phyloP scores from a whole-genome alignment of 2,329 filamentous ascomycete species.

The Rhytidhysteron rufulum region DNA sequence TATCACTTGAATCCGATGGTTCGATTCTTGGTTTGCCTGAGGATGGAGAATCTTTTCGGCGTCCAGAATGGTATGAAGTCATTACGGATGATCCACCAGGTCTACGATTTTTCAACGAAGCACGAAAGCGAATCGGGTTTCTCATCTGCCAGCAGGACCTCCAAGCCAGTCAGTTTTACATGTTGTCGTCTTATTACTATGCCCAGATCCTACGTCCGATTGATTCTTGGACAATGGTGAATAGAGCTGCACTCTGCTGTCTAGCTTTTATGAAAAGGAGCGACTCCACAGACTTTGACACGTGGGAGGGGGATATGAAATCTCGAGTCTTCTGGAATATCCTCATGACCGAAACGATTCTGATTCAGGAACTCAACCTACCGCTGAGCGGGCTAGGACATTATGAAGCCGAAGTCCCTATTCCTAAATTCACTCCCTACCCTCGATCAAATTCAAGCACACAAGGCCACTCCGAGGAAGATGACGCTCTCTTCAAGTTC shows the following conservation, averaged over 20 bases:
- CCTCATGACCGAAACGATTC: conserved; percentile 54
- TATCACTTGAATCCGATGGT: conserved; percentile 20
- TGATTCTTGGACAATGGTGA: conserved; percentile 53
- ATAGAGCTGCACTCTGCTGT: conserved; percentile 50
- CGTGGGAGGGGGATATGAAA: conserved; percentile 56
- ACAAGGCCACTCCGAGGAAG: conserved; percentile 38
- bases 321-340: conserved; percentile 54
- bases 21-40: neutral
- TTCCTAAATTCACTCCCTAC: conserved; percentile 51
- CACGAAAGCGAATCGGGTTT: conserved; percentile 50
- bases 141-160: conserved; percentile 49
- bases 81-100: conserved; percentile 41
- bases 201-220: conserved; percentile 51
- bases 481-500: conserved; percentile 55
- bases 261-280: conserved; percentile 45
- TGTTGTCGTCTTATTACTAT: conserved; percentile 51
- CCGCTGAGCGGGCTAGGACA: conserved; percentile 49
- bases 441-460: conserved; percentile 32
- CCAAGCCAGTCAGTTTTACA: conserved; percentile 51
- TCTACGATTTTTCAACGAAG: conserved; percentile 53
- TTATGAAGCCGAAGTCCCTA: conserved; percentile 50
- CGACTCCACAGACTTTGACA: conserved; percentile 40
- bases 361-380: conserved; percentile 52
- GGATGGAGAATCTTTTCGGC: conserved; percentile 16
- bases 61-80: conserved; percentile 32